Base-by-base conservation (phyloP, 192 early-diverging fungal species). In the Coemansia sp. region DNA sequence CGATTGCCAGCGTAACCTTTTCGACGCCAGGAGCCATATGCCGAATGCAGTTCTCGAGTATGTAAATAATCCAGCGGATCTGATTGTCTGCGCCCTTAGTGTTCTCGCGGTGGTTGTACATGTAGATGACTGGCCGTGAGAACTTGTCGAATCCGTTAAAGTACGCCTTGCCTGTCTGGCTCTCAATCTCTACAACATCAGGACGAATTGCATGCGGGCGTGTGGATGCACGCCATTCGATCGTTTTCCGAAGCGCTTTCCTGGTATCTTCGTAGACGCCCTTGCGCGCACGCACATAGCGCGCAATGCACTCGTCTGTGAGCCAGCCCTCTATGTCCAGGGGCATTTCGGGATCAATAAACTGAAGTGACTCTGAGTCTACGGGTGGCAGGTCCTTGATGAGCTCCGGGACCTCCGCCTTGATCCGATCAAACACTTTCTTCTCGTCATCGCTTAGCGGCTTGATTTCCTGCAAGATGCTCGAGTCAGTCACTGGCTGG, bases 21-120 rank as follows among this genome's bases (percentile, higher is more conserved):
- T 95, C 89, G 45, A 93, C 89, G 11, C 85, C 84, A 7, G 81
- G 73, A 2, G 71, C 73, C 83, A 91, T 86, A 17, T 87, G 59
- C 48, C 82, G 81, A 51, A 94, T 88, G 47, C 84, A 85, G 25
- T 79, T 56, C 69, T 97, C 93, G 27, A 95, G 83, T 30, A 86
- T 87, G 64, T 85, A 97, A 10, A 94, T 85, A 25, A 92, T 83
- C 76, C 86, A 87, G 37, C 86, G 82, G 45, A 97, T 83, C 81
- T 95, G 92, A 47, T 83, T 61, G 22, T 83, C 78, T 0, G 77
- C 74, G 25, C 86, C 83, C 39, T 86, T 88, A 1, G 91, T 92
- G 81, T 93, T 92, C 59, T 98, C 87, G 42, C 82, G 71, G 45
- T 86, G 81, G 33, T 87, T 87, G 66, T 83, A 82, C 82, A 94